phyloP scores from a whole-genome alignment of 345 rosid species.

The Pistacia integerrima region DNA sequence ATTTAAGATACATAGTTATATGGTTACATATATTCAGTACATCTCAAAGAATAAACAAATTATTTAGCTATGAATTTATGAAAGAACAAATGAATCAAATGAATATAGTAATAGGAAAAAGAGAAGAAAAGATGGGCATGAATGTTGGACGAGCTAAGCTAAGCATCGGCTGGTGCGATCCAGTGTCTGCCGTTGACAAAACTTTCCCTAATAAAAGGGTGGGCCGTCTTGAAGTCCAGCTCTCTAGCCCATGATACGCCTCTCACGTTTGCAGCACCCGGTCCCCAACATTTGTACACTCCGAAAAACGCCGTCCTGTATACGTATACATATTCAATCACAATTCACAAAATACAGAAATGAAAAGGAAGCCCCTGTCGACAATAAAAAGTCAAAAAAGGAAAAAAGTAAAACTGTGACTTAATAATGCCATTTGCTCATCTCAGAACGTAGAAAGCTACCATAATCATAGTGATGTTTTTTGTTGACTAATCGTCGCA shows the following conservation, averaged over 20 bases:
- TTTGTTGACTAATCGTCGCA: not conserved
- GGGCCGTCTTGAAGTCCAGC: constrained; percentile 77
- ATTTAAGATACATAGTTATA: not conserved
- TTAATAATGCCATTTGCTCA: no score
- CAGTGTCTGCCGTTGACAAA: constrained; percentile 95
- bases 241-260: constrained; percentile 93
- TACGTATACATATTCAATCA: no score
- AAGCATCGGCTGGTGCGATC: constrained; percentile 79
- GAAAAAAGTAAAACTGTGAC: no score
- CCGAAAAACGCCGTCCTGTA: constrained; percentile 88
- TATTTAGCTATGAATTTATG: not conserved
- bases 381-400: no score
- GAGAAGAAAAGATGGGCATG: not conserved
- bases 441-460: no score
- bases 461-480: no score
- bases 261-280: constrained; percentile 73
- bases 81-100: constrained; percentile 20
- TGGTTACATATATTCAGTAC: not conserved
- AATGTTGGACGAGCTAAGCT: not conserved
- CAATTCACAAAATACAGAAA: not conserved
- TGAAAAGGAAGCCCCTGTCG: not conserved
- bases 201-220: constrained; percentile 79
- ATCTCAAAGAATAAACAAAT: constrained; percentile 18
- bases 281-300: constrained; percentile 84
- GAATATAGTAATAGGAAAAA: not conserved